Conservation (phyloP, 495 filamentous ascomycete species). For the Melanomma pulvis-pyrius region DNA sequence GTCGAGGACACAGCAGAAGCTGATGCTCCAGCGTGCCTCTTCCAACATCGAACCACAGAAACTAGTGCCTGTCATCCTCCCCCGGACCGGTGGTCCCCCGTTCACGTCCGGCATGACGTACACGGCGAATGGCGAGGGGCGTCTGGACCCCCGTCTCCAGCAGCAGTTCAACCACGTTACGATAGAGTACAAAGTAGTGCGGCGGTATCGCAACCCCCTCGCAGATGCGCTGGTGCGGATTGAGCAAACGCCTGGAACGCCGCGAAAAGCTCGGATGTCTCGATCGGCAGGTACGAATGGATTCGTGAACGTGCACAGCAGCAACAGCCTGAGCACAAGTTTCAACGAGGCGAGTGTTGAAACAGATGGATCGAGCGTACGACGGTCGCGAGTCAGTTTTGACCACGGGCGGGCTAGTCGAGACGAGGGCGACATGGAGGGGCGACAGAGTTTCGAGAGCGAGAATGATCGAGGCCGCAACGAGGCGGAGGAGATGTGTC, state of each 20-base stretch:
- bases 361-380: constrained; percentile 16
- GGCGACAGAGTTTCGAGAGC: constrained; percentile 35
- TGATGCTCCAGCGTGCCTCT: constrained; percentile 69
- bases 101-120: constrained; percentile 44
- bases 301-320: constrained; percentile 20
- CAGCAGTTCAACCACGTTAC: constrained; percentile 63
- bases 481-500: constrained; percentile 41
- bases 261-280: constrained; percentile 47
- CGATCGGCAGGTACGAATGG: constrained; percentile 34
- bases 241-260: constrained; percentile 51
- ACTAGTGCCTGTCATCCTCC: constrained; percentile 48
- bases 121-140: constrained; percentile 45
- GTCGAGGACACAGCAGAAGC: constrained; percentile 70
- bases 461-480: constrained; percentile 25
- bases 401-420: constrained; percentile 21
- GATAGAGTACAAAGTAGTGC: constrained; percentile 68
- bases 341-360: constrained; percentile 28
- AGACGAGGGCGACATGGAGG: constrained; percentile 30
- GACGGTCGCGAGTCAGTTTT: constrained; percentile 36
- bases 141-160: constrained; percentile 53
- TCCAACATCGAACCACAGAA: constrained; percentile 62
- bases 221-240: constrained; percentile 60
- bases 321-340: constrained; percentile 31
- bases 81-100: constrained; percentile 44
- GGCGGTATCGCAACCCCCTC: constrained; percentile 68